Base-by-base conservation (phyloP, 495 filamentous ascomycete species). In the Xylaria telfairii region DNA sequence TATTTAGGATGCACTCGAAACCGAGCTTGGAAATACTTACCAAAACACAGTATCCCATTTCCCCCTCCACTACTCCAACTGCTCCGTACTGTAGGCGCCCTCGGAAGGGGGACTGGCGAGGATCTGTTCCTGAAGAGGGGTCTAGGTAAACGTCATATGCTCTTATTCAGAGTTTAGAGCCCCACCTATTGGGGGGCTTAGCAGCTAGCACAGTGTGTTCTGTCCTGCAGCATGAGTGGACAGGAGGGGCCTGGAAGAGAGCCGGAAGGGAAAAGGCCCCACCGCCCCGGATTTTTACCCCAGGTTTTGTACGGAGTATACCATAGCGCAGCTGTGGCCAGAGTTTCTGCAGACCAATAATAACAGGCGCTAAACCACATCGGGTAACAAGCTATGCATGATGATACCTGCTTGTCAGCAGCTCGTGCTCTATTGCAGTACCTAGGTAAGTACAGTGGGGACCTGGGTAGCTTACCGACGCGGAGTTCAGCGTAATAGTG, bases 201-300 rank as follows among this genome's bases (percentile, higher is more conserved):
- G 37, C 54, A n/a, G 54, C 54, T 21, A 61, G 57, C 34, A 13
- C 57, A n/a, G n/a, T n/a, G n/a, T n/a, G n/a, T n/a, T n/a, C n/a
- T 24, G 37, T 39, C 57, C 28, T 34, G 62, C 32, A 53, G 63
- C 44, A 17, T 9, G 21, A 28, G 63, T 26, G 32, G 63, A 4
- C n/a, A 21, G n/a, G 28, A 7, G 47, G 30, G 44, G 30, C 1
- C 64, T 53, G 32, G 42, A 28, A 42, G 47, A 66, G 10, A 21
- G 42, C 0, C 60, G 12, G 47, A 47, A n/a, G 28, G 26, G 37
- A 42, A 44, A 47, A 30, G 2, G 67, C 56, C 67, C 60, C 69
- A 42, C 54, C 63, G 62, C 69, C 69, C 69, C 69, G 53, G 69
- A 71, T 71, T 71, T 71, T 71, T 71, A 67, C 69, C 69, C 69